phyloP scores from a whole-genome alignment of 441 rosid genomes.

The Euphorbia celastroides region DNA sequence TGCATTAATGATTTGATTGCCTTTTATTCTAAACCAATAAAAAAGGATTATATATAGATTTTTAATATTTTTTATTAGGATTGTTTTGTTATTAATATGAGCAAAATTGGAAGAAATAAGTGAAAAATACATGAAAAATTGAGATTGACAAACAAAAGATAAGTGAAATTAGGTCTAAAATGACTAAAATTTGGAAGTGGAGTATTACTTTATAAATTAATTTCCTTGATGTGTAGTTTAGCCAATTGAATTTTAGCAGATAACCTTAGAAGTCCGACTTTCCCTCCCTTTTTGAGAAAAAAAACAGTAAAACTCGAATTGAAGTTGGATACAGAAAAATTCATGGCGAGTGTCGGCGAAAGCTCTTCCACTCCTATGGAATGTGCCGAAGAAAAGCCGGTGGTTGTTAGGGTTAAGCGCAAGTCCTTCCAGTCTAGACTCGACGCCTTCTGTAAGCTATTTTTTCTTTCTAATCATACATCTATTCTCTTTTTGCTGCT shows the following conservation, averaged over 20 bases:
- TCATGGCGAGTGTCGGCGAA: constrained; percentile 43
- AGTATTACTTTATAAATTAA: too few relatives aligned
- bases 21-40: too few relatives aligned
- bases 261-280: neutral
- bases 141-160: too few relatives aligned
- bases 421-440: constrained; percentile 50
- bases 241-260: neutral
- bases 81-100: too few relatives aligned
- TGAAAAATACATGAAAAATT: too few relatives aligned
- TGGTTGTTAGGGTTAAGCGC: constrained; percentile 85
- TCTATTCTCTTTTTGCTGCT: neutral
- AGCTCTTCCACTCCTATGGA: constrained; percentile 30
- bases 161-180: too few relatives aligned
- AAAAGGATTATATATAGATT: too few relatives aligned
- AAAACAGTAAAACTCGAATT: neutral
- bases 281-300: neutral
- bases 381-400: constrained; percentile 42
- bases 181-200: too few relatives aligned
- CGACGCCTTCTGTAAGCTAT: constrained; percentile 63
- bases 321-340: neutral
- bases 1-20: too few relatives aligned
- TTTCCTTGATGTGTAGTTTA: too few relatives aligned
- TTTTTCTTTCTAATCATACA: neutral
- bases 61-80: too few relatives aligned
- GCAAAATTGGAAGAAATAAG: too few relatives aligned